phyloP scores from a whole-genome alignment of 495 filamentous ascomycete genomes.

The Apiosordaria backusii region DNA sequence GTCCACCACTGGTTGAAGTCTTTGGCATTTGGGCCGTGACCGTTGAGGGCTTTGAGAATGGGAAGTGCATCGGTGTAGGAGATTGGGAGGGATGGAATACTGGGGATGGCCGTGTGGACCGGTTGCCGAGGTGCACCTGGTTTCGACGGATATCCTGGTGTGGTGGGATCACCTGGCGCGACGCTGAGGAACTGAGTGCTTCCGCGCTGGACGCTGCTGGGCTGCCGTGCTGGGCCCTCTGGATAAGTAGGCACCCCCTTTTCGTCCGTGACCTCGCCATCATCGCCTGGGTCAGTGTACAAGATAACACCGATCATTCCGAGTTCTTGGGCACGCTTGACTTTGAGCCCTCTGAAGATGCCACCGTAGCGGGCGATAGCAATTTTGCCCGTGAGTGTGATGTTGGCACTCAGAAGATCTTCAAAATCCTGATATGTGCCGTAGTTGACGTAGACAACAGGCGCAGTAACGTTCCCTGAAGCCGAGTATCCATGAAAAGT shows the following conservation, averaged over 20 bases:
- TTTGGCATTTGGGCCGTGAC: slow-evolving; percentile 72
- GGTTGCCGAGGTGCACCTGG: slow-evolving; percentile 79
- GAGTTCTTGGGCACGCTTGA: slow-evolving; percentile 87
- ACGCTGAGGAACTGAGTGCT: slow-evolving; percentile 78
- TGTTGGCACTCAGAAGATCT: slow-evolving; percentile 70
- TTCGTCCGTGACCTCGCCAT: slow-evolving; percentile 74
- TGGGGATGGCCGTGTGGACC: slow-evolving; percentile 63
- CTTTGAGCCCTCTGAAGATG: slow-evolving; percentile 86
- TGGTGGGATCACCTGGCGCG: slow-evolving; percentile 67
- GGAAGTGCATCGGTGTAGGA: slow-evolving; percentile 85
- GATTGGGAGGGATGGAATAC: slow-evolving; percentile 88
- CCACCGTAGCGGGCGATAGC: slow-evolving; percentile 82
- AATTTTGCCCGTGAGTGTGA: slow-evolving; percentile 79
- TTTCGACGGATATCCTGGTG: slow-evolving; percentile 90
- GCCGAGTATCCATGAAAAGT: slow-evolving; percentile 96
- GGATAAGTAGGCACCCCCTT: slow-evolving; percentile 82
- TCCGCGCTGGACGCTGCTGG: slow-evolving; percentile 88
- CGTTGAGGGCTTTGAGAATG: slow-evolving; percentile 82
- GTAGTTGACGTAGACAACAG: slow-evolving; percentile 80
- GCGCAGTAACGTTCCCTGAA: slow-evolving; percentile 81
- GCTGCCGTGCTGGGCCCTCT: slow-evolving; percentile 79
- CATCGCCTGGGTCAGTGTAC: slow-evolving; percentile 86
- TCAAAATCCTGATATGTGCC: slow-evolving; percentile 82
- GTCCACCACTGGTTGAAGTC: slow-evolving; percentile 71
- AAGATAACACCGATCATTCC: slow-evolving; percentile 86